Evolutionary conservation across 495 filamentous ascomycete species (phyloP).

Genomic region (Neurospora pannonica): DNA sequence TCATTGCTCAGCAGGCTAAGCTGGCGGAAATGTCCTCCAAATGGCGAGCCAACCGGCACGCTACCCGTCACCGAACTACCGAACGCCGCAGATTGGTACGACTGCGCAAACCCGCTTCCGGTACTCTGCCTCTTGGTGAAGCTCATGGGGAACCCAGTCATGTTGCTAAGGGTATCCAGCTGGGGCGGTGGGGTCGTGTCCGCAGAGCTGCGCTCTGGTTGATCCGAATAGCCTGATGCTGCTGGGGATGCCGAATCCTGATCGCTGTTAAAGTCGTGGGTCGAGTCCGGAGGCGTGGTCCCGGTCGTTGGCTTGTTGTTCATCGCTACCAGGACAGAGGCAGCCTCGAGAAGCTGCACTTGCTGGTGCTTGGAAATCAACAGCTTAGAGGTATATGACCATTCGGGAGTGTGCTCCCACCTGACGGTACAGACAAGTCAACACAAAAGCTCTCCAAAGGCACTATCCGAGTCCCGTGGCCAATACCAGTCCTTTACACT

Average conservation of each 20-base stretch:
- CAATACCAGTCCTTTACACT: conserved; percentile 9
- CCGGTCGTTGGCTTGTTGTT: conserved; percentile 51
- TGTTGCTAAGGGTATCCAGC: conserved; percentile 33
- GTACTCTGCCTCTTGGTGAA: conserved; percentile 53
- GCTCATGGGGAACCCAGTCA: conserved; percentile 34
- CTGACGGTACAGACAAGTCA: conserved; percentile 50
- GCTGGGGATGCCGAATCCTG: conserved; percentile 73
- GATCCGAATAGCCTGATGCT: conserved; percentile 66
- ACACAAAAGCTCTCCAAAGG: conserved; percentile 23
- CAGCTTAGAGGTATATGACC: conserved; percentile 93
- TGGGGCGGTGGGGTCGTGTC: conserved; percentile 65
- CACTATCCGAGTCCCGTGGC: conserved; percentile 10
- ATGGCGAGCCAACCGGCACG: conserved; percentile 35
- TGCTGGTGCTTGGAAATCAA: conserved; percentile 99
- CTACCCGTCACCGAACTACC: conserved; percentile 40
- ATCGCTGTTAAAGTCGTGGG: conserved; percentile 61
- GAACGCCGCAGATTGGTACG: conserved; percentile 66
- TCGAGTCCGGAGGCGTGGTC: conserved; percentile 47
- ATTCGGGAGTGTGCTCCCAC: conserved; percentile 99
- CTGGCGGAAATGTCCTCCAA: conserved; percentile 45
- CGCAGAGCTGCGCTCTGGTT: conserved; percentile 58
- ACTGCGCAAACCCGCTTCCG: conserved; percentile 66
- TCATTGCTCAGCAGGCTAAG: conserved; percentile 43
- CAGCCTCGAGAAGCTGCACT: conserved; percentile 93
- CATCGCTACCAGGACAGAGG: conserved; percentile 89